Evolutionary conservation across 228 moss, liverwort and hornwort genomes (phyloP), one percentile per base, ranked within the genome.

Genomic region (Sphagnum fallax): DNA sequence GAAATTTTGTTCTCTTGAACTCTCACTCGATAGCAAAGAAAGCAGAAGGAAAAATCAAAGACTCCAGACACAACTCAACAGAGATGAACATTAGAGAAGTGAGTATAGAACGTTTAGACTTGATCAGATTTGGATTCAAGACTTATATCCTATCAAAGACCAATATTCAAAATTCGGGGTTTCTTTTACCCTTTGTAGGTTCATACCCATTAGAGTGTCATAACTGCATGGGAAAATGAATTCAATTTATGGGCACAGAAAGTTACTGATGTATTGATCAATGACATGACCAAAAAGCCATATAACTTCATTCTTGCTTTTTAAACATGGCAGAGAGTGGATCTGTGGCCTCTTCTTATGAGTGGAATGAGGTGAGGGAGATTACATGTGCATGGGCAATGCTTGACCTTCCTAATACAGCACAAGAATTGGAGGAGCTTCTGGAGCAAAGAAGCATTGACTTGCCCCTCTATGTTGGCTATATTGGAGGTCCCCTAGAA

Each of bases 351-450:
- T 49, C 6, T 49, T 47, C 10, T 6, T 8, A 48, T 32, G 32
- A 32, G 32, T 32, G 32, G 32, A 32, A 32, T 32, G 32, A 65
- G 49, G 64, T 65, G 5, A 65, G 47, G 6, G 76, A 79, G 71
- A 79, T 77, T 11, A 75, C 79, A 9, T 80, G 77, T 59, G 83
- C 79, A 8, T 79, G 75, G 79, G 75, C 76, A n/a, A 69, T 74
- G 67, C 61, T 83, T 70, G 64, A 74, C 66, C 79, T 83, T 63
- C 83, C 83, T 52, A 71, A 80, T 48, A 63, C 52, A 53, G 58
- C 55, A 53, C 68, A 47, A 51, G 76, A 67, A 51, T 49, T 67
- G 9, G 72, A 79, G 14, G 72, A 72, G 50, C 6, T 77, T 64
- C 57, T 77, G 61, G 70, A 64, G 51, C 69, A 67, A 62, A 58